Evolutionary conservation across 306 rosid genomes (phyloP).

Genomic region (Trifolium dubium): DNA sequence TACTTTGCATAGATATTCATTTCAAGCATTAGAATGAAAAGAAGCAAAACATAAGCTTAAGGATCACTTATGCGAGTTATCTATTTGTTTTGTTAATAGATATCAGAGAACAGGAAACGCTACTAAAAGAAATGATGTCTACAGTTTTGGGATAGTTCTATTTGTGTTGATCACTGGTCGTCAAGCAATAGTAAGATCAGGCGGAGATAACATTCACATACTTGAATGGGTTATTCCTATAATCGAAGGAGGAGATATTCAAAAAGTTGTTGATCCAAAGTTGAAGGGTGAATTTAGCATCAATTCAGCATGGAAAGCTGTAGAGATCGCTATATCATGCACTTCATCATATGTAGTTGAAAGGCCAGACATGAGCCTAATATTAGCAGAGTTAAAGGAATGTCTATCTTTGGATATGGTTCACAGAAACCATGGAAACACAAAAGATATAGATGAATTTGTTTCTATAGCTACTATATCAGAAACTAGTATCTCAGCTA

Average conservation of each 20-base stretch:
- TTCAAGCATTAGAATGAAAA: not conserved
- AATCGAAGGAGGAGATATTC: slow-evolving; percentile 39
- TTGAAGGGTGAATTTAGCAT: slow-evolving; percentile 35
- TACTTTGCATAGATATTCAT: not conserved
- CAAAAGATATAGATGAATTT: not conserved
- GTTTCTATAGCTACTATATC: not conserved
- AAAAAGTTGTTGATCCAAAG: slow-evolving; percentile 39
- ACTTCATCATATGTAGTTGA: not conserved
- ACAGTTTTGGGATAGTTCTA: slow-evolving; percentile 50
- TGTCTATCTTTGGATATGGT: slow-evolving; percentile 38
- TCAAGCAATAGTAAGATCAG: slow-evolving; percentile 10
- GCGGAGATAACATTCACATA: slow-evolving; percentile 27
- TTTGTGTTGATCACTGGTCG: slow-evolving; percentile 46
- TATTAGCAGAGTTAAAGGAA: slow-evolving; percentile 38
- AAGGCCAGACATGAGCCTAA: slow-evolving; percentile 48
- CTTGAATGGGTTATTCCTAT: slow-evolving; percentile 40
- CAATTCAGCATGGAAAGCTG: slow-evolving; percentile 40
- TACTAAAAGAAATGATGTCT: slow-evolving; percentile 40
- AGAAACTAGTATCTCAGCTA: not conserved
- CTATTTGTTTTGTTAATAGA: slow-evolving; percentile 6
- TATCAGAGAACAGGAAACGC: slow-evolving; percentile 25
- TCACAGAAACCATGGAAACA: not conserved
- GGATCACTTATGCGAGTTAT: not conserved
- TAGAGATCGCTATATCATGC: slow-evolving; percentile 44
- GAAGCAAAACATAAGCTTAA: not conserved